Base-by-base conservation (phyloP, 2,329 filamentous ascomycete species). In the Metarhizium robertsii region DNA sequence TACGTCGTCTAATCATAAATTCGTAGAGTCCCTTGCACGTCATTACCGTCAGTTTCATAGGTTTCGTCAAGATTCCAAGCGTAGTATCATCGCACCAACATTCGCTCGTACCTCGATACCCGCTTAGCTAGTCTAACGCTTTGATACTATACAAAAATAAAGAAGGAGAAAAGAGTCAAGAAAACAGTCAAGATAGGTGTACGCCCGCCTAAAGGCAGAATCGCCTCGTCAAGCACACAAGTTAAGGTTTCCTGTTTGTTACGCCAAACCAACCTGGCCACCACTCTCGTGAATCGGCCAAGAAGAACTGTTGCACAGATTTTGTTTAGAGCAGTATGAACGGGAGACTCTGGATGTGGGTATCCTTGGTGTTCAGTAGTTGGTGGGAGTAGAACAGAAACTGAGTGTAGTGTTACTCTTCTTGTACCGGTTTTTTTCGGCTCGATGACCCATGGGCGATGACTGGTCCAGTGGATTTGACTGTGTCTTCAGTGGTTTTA, bases 371-470 rank as follows among this genome's bases (percentile, higher is more conserved):
- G 18, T 30, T 30, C 25, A 16, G 8, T 4, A 30, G 14, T 5
- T 13, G 45, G 10, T 5, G 18, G 25, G 45, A 16, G 45, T 46
- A n/a, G 7, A 29, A 18, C 25, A 25, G 8, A n/a, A 29, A 18
- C n/a, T n/a, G 20, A 29, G 6, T 48, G 25, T 11, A 32, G 43
- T 48, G 13, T 6, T 48, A 48, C 25, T 30, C 25, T 25, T 25
- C 25, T 48, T 16, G 16, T 47, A 36, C 47, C 42, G 13, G n/a
- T 25, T n/a, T 45, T 55, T 18, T 55, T 18, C 51, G 47, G 29
- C 36, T 56, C 10, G 52, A 57, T 8, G 55, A 54, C 16, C 55
- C 52, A n/a, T 52, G 25, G n/a, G 55, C 52, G 30, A 57, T 52
- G n/a, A 57, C 52, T 16, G 55, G 55, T 5, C 46, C 46, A 14